Base-by-base conservation (phyloP, 768 basidiomycete genomes). In the Boletus tomentosulus region DNA sequence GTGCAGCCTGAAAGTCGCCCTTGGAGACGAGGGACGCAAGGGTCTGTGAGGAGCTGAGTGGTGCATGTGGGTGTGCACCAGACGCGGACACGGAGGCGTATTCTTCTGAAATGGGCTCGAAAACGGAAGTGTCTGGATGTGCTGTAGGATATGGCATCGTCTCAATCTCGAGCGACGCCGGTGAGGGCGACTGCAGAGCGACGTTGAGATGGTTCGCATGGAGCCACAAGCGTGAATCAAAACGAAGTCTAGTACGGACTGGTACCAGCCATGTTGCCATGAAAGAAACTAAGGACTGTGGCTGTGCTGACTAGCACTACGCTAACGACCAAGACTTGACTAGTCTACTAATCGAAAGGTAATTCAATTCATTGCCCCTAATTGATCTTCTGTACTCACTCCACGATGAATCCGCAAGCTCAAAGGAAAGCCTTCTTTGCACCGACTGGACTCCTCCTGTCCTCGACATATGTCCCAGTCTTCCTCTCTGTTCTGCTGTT, bases 81-180 rank as follows among this genome's bases (percentile, higher is more conserved):
- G 19, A 30, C 3, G 55, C 34, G 45, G 59, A 57, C 42, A 60
- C 33, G 41, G 59, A 49, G 19, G 56, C 52, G 51, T 77, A 74
- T 48, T 76, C 74, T 0, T 69, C 49, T 1, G 71, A 64, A 51
- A 64, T 47, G 38, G 63, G 57, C 50, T 78, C 76, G 51, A 77
- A 77, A 2, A 76, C 58, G 35, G 73, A 62, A 1, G 54, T 0
- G 50, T 77, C 71, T 12, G 68, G 70, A 4, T 60, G 55, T 12
- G 58, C 34, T 1, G 51, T 54, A 0, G 75, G 73, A 46, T 74
- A 72, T n/a, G 71, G 70, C 56, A 71, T 63, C 1, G 68, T 58
- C 46, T 59, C 62, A 4, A 76, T 57, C 25, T 75, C 69, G 39
- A 65, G 62, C 58, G 73, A 70, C 16, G 72, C 63, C 0, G 73